Base-by-base conservation (phyloP, 495 filamentous ascomycete species). In the Chaetomium cochliodes region DNA sequence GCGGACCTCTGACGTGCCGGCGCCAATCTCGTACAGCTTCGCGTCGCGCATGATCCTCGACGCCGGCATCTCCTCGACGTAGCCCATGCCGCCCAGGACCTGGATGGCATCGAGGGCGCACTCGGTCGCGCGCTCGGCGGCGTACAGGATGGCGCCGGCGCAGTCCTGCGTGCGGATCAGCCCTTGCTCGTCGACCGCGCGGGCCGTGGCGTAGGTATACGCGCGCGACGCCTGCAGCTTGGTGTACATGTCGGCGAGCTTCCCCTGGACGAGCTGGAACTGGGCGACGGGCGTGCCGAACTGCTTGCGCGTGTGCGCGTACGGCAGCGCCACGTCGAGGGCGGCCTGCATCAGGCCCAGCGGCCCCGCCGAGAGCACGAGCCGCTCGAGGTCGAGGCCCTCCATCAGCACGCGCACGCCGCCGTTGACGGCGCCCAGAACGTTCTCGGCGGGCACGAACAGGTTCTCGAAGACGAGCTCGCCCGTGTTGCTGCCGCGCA, bases 181-280 rank as follows among this genome's bases (percentile, higher is more conserved):
- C 4, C 85, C 86, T n/a, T 81, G 76, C 72, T 89, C 86, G 69
- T 97, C 93, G 13, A 96, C 85, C 22, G 84, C 78, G 26, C 81
- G 82, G n/a, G 92, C 92, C 5, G 89, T 91, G 25, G 85, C 79
- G 63, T 90, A 90, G 0, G 91, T 96, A 76, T 94, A 96, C 33
- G 90, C 83, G 18, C 86, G 81, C 4, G 90, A 87, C 5, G 91
- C 92, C 64, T 90, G 88, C 30, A 93, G 84, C 76, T 96, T 94
- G 41, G 90, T 96, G 79, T 98, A 94, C 92, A 98, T 98, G 74
- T 97, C 92, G 62, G 94, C 92, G 23, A 98, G 82, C 75, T 93
- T 93, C 25, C 90, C 94, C 77, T 98, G 96, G 41, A 98, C 84
- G 63, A 98, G 79, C 75, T 98, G 96, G 77, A 96, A 96, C 66